Base-by-base conservation (phyloP, 805 yeast species). In the Wickerhamiella brachini region DNA sequence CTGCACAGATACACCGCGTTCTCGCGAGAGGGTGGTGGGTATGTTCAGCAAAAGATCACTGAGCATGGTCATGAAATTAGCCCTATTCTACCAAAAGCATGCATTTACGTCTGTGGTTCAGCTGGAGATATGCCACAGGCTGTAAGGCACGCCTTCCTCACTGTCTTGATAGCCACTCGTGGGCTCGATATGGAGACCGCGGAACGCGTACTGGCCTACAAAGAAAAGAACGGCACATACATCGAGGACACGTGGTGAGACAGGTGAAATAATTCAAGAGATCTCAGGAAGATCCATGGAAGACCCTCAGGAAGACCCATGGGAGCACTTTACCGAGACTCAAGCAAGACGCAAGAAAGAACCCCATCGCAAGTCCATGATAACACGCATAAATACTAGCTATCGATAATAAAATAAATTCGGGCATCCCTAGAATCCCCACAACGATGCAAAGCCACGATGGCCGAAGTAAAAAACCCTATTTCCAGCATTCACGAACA, bases 121-220 rank as follows among this genome's bases (percentile, higher is more conserved):
- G 80, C 94, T 23, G 97, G 98, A 0, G 78, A 78, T 56, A 93
- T 93, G 98, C 98, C 98, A 0, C 73, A 77, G 21, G 88, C 81
- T 66, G 93, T 90, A 1, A 71, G 95, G 52, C 66, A 84, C n/a
- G 90, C 97, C 0, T 63, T 93, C 24, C 78, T 76, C 38, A 82
- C 77, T 15, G 77, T 85, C 13, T 71, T 71, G 3, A 80, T 18
- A n/a, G 37, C 24, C 21, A 45, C 47, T 6, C 47, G 49, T 1
- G 57, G 56, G 9, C 34, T 29, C 18, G 22, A 18, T 13, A 44
- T 22, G 17, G 45, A 17, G 8, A 41, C 86, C 0, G 75, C 73
- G 18, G 59, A 66, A n/a, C 77, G 70, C 59, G 62, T 85, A 42
- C 56, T 75, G 13, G 68, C 47, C 13, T 23, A 67, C 2, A 72